Evolutionary conservation across 164 flowering plant species (phyloP), one percentile per base, ranked within the genome.

Genomic region (Cinnamomum chago): DNA sequence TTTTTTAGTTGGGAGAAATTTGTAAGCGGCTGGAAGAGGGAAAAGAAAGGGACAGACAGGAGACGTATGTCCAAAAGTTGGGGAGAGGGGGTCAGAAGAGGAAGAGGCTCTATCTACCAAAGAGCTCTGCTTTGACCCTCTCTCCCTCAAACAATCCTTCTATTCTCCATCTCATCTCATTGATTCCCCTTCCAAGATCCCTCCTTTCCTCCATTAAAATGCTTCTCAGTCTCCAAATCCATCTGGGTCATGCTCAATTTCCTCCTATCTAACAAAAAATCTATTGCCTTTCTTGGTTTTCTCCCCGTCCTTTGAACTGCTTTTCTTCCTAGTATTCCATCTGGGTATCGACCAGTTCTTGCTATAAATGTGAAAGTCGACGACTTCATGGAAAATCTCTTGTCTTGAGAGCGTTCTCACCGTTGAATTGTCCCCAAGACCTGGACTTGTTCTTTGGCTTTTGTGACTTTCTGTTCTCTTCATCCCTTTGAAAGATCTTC

Each of bases 91-190:
- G 69, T 28, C 35, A 33, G 69, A 30, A 30, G 14, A 9, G 69
- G 50, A 33, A 67, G 47, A 40, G 47, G 11, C 12, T 67, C 40
- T 78, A n/a, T n/a, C 67, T 62, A 77, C 27, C 35, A 75, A 66
- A 73, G 73, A 77, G 75, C 77, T 81, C 80, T 81, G 81, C 77
- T 83, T 82, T 82, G 83, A 82, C 84, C 77, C 81, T 80, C 80
- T 75, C 78, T 30, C 73, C 73, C 72, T 68, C 73, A 75, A 18
- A 17, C 62, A 28, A 62, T 76, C 67, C 67, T 51, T 24, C 67
- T 71, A 62, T 47, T 58, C 35, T 30, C 35, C 5, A 30, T 33
- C 5, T 35, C 70, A 30, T 70, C 65, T 76, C 47, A 28, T 24
- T n/a, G 24, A 5, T 24, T 68, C 51, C 70, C 22, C 70, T n/a